A percentile compares a stretch with the other conserved stretches of the same genome.
Conservation (phyloP, 2,329 filamentous ascomycete species). For the Fusarium transvaalense region DNA sequence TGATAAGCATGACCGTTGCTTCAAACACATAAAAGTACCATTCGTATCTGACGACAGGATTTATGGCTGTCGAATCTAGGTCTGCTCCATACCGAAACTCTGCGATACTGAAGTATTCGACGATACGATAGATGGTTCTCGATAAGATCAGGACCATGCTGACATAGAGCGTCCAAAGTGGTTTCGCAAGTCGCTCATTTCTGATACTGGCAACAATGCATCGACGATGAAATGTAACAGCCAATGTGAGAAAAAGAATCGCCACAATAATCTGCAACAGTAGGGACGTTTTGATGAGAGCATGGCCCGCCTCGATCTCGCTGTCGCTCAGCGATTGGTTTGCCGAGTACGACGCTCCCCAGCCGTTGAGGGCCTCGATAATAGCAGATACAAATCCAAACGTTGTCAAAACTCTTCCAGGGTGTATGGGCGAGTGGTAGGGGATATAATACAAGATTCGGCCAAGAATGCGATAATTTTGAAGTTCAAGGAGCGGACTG, state of each 20-base stretch:
- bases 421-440: conserved; percentile 66
- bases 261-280: conserved; percentile 68
- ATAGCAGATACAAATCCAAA: conserved; percentile 61
- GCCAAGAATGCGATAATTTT: conserved; percentile 72
- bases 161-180: conserved; percentile 64
- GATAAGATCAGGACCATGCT: conserved; percentile 63
- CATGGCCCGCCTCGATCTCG: conserved; percentile 58
- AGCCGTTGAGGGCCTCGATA: conserved; percentile 62
- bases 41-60: conserved; percentile 66
- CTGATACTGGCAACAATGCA: conserved; percentile 55
- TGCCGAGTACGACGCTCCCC: conserved; percentile 62
- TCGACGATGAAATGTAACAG: conserved; percentile 62
- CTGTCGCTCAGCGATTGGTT: conserved; percentile 57
- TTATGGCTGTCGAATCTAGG: conserved; percentile 55
- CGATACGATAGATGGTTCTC: conserved; percentile 68
- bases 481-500: conserved; percentile 69
- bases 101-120: conserved; percentile 69
- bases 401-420: conserved; percentile 59
- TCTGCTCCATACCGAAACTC: conserved; percentile 55
- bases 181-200: conserved; percentile 50
- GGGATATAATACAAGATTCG: conserved; percentile 69
- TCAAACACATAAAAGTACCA: conserved; percentile 72
- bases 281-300: conserved; percentile 64
- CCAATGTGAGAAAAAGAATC: conserved; percentile 61
- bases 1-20: conserved; percentile 64